Evolutionary conservation across 352 stramenopile genomes (phyloP).

Genomic region (Sclerospora graminicola): DNA sequence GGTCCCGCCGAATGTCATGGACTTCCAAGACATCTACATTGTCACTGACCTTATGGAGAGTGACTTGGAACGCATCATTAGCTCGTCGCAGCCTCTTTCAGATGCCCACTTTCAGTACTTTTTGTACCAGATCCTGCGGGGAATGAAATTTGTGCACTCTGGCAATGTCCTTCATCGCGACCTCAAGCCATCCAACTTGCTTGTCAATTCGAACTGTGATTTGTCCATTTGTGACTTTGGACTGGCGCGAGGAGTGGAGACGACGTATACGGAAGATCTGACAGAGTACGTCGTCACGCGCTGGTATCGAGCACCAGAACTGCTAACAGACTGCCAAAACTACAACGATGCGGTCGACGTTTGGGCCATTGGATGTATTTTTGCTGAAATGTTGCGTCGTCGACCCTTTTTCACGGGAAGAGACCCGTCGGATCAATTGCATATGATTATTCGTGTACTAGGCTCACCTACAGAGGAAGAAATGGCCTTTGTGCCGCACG

Average conservation of each 20-base stretch:
- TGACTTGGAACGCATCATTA: slow-evolving; percentile 88
- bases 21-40: slow-evolving; percentile 88
- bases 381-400: slow-evolving; percentile 96
- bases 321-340: slow-evolving; percentile 89
- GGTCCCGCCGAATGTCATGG: slow-evolving; percentile 72
- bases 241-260: slow-evolving; percentile 84
- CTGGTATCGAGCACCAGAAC: slow-evolving; percentile 84
- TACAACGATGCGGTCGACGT: slow-evolving; percentile 96
- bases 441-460: slow-evolving; percentile 85
- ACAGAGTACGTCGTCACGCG: slow-evolving; percentile 91
- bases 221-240: slow-evolving; percentile 90
- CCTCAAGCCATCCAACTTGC: slow-evolving; percentile 83
- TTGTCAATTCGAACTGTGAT: slow-evolving; percentile 87
- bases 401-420: slow-evolving; percentile 86
- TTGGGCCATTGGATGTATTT: slow-evolving; percentile 97
- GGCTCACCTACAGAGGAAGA: slow-evolving; percentile 92
- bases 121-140: slow-evolving; percentile 87
- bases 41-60: slow-evolving; percentile 89
- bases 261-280: slow-evolving; percentile 61
- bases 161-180: slow-evolving; percentile 90
- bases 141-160: slow-evolving; percentile 97
- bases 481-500: slow-evolving; percentile 95
- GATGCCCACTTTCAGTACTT: slow-evolving; percentile 87
- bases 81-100: slow-evolving; percentile 72
- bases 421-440: slow-evolving; percentile 74